Conservation (phyloP, 2,329 filamentous ascomycete species). For the Cryphonectria japonica region DNA sequence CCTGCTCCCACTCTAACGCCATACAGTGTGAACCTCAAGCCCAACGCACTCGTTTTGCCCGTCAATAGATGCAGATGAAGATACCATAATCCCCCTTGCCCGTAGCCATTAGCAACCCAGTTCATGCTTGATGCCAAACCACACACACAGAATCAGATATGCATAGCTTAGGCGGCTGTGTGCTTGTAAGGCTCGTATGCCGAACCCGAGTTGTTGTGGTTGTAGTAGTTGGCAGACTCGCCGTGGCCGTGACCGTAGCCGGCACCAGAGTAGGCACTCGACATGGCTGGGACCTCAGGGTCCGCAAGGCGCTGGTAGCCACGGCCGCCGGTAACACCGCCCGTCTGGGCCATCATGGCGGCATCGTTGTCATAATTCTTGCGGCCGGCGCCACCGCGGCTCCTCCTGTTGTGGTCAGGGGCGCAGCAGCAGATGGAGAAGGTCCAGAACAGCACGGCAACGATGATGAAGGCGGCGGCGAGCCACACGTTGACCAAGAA, state of each 20-base stretch:
- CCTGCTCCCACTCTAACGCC: constrained; percentile 22
- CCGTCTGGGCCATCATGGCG: constrained; percentile 45
- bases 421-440: constrained; percentile 91
- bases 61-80: constrained; percentile 8
- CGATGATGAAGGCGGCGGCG: constrained; percentile 75
- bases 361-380: constrained; percentile 51
- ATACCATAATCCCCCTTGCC: neutral
- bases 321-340: constrained; percentile 23
- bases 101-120: neutral
- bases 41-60: neutral
- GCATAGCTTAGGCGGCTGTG: constrained; percentile 2
- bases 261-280: constrained; percentile 37
- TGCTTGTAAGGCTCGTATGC: constrained; percentile 21
- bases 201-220: neutral
- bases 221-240: constrained; percentile 31
- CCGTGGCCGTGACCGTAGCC: constrained; percentile 44
- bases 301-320: constrained; percentile 35
- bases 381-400: constrained; percentile 33
- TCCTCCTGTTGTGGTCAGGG: constrained; percentile 52
- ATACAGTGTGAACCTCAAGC: constrained; percentile 17
- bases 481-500: constrained; percentile 81
- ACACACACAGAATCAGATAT: neutral
- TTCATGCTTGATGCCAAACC: neutral
- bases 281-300: constrained; percentile 6
- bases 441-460: constrained; percentile 84